phyloP scores from a whole-genome alignment of 1,284 basidiomycete species.

The Pseudozyma sp. region DNA sequence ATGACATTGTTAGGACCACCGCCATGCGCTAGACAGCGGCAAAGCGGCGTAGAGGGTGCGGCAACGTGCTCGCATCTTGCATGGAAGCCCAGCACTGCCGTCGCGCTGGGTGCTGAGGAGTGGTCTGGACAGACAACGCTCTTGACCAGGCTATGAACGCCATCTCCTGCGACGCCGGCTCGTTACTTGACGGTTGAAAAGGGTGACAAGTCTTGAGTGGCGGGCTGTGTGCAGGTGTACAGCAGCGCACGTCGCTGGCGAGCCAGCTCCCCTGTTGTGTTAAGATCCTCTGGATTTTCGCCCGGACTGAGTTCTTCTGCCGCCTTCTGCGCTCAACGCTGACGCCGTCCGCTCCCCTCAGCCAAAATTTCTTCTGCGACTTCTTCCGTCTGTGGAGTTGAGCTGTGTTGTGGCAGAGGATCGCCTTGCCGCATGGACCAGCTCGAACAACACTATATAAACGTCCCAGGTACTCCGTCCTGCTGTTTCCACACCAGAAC shows the following conservation, averaged over 20 bases:
- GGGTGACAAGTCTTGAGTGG: too few relatives aligned
- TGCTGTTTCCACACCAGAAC: not conserved
- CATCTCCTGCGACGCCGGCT: too few relatives aligned
- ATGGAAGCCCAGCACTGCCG: too few relatives aligned
- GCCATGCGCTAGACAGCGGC: too few relatives aligned
- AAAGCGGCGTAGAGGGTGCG: too few relatives aligned
- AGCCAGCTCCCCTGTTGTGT: not conserved
- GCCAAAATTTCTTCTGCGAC: not conserved
- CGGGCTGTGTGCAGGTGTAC: too few relatives aligned
- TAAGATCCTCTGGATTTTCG: not conserved
- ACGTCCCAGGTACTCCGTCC: not conserved
- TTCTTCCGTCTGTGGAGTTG: slow-evolving; percentile 35
- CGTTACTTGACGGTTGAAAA: too few relatives aligned
- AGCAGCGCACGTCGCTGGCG: not conserved
- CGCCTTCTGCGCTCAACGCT: slow-evolving; percentile 21
- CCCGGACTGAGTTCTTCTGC: slow-evolving; percentile 21
- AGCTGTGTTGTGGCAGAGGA: slow-evolving; percentile 9
- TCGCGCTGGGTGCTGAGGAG: too few relatives aligned
- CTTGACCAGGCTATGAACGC: too few relatives aligned
- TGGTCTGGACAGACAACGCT: too few relatives aligned
- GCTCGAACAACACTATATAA: slow-evolving; percentile 27
- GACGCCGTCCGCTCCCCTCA: not conserved
- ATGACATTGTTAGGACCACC: too few relatives aligned
- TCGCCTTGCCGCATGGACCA: slow-evolving; percentile 39
- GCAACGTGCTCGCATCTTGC: too few relatives aligned